A percentile compares a stretch with the other conserved stretches of the same genome.
Evolutionary conservation across 257 asterid species (phyloP).

Genomic region (Nemophila menziesii): DNA sequence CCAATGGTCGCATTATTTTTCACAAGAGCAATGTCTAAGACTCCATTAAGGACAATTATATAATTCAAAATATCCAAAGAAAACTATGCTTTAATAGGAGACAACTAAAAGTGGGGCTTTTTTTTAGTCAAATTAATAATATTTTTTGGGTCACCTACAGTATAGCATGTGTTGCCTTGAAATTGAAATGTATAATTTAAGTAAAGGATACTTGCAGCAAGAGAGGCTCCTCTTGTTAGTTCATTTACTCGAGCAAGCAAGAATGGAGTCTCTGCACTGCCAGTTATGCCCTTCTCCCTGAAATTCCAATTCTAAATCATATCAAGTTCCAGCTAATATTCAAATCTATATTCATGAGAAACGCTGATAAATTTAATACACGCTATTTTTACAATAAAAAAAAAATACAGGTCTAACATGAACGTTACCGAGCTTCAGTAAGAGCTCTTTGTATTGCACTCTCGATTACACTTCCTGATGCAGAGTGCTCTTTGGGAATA

Average conservation of each 20-base stretch:
- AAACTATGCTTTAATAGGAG: not conserved
- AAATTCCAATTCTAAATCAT: slow-evolving; percentile 11
- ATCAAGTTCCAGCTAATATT: slow-evolving; percentile 1
- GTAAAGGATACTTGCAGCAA: slow-evolving; percentile 75
- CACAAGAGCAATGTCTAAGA: slow-evolving; percentile 68
- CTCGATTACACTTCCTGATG: slow-evolving; percentile 71
- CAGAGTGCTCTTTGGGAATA: slow-evolving; percentile 70
- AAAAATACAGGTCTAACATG: slow-evolving; percentile 8
- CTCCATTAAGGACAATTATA: slow-evolving; percentile 28
- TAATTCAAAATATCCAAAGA: slow-evolving; percentile 4
- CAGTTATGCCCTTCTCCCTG: slow-evolving; percentile 75
- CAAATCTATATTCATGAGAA: not conserved
- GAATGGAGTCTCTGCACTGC: slow-evolving; percentile 89
- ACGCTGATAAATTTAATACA: not conserved
- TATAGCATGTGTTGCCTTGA: not conserved
- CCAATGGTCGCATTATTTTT: slow-evolving; percentile 78
- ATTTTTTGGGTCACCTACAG: not conserved
- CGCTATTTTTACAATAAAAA: slow-evolving; percentile 10
- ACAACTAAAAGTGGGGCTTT: not conserved
- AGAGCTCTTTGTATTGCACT: slow-evolving; percentile 79
- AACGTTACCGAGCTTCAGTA: slow-evolving; percentile 57
- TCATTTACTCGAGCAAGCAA: slow-evolving; percentile 79
- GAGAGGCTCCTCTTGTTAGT: slow-evolving; percentile 92
- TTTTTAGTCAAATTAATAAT: not conserved
- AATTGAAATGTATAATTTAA: not conserved